A percentile compares a stretch with the other conserved stretches of the same genome.
These are phyloP conservation scores for Akanthomyces lecanii DNA, from an alignment of 2,329 filamentous ascomycete genomes.

Conservation along the genomic window DNA sequence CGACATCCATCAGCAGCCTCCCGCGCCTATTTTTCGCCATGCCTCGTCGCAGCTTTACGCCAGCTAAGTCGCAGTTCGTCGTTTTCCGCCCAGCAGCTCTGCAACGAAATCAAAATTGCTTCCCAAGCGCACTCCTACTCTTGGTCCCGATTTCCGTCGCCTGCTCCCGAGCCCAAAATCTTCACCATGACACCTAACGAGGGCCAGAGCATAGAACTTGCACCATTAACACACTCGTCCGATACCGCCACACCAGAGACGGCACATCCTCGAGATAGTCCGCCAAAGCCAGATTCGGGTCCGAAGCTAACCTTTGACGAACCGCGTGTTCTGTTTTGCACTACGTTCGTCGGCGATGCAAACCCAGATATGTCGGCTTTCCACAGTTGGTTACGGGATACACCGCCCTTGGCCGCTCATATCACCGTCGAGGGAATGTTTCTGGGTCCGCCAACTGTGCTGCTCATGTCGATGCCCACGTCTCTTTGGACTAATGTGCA, in stretches of 20 bases:
- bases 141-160: slow-evolving; percentile 33
- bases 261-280: slow-evolving; percentile 29
- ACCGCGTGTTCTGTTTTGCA: slow-evolving; percentile 60
- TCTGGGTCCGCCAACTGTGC: slow-evolving; percentile 60
- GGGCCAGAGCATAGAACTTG: slow-evolving; percentile 49
- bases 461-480: slow-evolving; percentile 62
- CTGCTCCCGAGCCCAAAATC: slow-evolving; percentile 31
- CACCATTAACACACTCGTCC: slow-evolving; percentile 35
- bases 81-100: slow-evolving; percentile 53
- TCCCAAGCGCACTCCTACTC: slow-evolving; percentile 37
- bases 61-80: slow-evolving; percentile 48
- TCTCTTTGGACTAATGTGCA: slow-evolving; percentile 61
- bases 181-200: slow-evolving; percentile 54
- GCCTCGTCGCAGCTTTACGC: slow-evolving; percentile 50
- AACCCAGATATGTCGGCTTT: slow-evolving; percentile 63
- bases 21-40: slow-evolving; percentile 54
- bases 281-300: slow-evolving; percentile 42
- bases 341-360: slow-evolving; percentile 62
- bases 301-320: slow-evolving; percentile 59
- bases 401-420: slow-evolving; percentile 51
- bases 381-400: slow-evolving; percentile 61
- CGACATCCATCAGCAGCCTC: slow-evolving; percentile 30
- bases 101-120: slow-evolving; percentile 49
- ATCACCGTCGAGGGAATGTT: slow-evolving; percentile 66
- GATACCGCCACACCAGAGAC: background rate